These are phyloP conservation scores for Gracilaria caudata DNA, from an alignment of 23 red algal species.

Conservation along the genomic window DNA sequence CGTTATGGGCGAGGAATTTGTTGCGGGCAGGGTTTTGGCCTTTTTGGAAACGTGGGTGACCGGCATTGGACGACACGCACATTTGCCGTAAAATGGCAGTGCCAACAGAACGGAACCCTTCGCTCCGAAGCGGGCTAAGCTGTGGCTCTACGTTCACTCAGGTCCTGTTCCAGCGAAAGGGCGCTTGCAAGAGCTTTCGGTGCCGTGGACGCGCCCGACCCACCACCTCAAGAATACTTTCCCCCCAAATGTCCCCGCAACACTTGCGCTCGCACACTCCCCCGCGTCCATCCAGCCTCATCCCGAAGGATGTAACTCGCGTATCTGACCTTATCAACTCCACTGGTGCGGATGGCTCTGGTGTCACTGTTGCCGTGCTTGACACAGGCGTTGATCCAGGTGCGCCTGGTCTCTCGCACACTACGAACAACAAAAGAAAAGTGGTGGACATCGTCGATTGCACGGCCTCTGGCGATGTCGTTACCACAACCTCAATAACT, in stretches of 20 bases:
- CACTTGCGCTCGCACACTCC: background rate
- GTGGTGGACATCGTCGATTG: slow-evolving; percentile 81
- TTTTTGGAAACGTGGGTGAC: background rate
- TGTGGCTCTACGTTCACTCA: background rate
- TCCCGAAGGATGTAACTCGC: slow-evolving; percentile 64
- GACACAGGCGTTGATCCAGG: slow-evolving; percentile 83
- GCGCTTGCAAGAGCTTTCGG: background rate
- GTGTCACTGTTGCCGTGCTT: slow-evolving; percentile 69
- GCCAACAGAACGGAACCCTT: slow-evolving; percentile 1
- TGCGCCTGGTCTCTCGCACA: slow-evolving; percentile 57
- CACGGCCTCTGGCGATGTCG: slow-evolving; percentile 76
- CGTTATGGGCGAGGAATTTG: background rate
- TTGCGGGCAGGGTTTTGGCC: too few relatives aligned
- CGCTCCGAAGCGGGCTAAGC: too few relatives aligned
- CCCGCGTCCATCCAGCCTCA: slow-evolving; percentile 24
- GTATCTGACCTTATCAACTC: slow-evolving; percentile 40
- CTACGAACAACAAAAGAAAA: slow-evolving; percentile 54
- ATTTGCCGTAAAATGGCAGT: background rate
- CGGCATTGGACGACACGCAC: background rate
- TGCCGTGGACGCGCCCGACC: background rate
- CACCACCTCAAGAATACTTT: background rate
- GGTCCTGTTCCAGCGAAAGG: background rate
- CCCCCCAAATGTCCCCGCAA: slow-evolving; percentile 3
- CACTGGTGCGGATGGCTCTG: slow-evolving; percentile 53
- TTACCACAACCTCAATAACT: slow-evolving; percentile 25